These are phyloP conservation scores for Crithidia mellificae DNA, from an alignment of 208 protist species.

Conservation along the genomic window DNA sequence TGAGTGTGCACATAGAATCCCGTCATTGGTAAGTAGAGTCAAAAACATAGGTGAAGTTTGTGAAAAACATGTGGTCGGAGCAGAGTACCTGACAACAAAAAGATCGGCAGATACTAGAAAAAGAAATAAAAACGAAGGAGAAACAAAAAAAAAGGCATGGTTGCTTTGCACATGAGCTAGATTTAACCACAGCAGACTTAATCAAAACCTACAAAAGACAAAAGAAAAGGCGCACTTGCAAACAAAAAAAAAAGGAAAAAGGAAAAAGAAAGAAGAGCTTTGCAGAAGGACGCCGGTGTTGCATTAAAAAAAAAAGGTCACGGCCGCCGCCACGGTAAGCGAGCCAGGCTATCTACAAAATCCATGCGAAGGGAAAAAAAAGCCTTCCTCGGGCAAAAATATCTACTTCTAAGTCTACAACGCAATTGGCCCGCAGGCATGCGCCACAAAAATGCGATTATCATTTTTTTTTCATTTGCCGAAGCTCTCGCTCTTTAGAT, in stretches of 20 bases:
- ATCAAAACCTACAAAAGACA: slow-evolving; percentile 6
- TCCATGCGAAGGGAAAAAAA: neutral
- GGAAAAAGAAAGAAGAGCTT: neutral
- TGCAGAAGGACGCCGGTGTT: neutral
- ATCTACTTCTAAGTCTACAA: neutral
- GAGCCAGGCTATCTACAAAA: neutral
- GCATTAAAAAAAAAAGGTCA: too few species aligned
- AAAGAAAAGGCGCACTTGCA: neutral
- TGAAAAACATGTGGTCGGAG: too few species aligned
- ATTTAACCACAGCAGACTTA: too few species aligned
- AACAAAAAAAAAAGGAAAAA: too few species aligned
- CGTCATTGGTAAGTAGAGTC: neutral
- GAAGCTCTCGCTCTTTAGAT: too few species aligned
- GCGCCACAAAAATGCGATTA: too few species aligned
- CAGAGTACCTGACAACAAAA: neutral
- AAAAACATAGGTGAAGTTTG: neutral
- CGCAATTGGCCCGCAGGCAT: too few species aligned
- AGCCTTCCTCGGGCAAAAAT: slow-evolving; percentile 3
- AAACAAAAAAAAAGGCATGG: slow-evolving; percentile 4
- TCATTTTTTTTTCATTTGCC: too few species aligned
- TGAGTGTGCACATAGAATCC: neutral
- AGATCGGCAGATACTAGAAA: neutral
- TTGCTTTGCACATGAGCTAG: too few species aligned
- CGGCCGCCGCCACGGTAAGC: too few species aligned
- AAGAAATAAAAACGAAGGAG: slow-evolving; percentile 1